phyloP scores from a whole-genome alignment of 2,329 filamentous ascomycete genomes.

The Cordyceps militaris region DNA sequence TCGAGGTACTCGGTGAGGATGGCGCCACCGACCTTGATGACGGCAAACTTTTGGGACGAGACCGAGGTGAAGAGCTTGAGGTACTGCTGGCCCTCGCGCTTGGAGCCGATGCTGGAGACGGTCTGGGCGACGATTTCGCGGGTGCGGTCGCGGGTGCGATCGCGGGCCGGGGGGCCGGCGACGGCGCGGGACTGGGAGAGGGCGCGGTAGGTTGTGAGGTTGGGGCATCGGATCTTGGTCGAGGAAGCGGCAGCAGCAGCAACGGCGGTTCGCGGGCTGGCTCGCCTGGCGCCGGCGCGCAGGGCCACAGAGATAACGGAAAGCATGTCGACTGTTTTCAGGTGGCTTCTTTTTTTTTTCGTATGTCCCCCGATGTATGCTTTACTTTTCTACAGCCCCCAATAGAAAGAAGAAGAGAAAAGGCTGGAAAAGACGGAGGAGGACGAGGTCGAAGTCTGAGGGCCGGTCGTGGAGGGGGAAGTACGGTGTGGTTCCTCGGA shows the following conservation, averaged over 20 bases:
- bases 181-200: constrained; percentile 10
- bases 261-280: constrained; percentile 25
- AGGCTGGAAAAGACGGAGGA: no score
- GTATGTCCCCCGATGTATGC: constrained; percentile 2
- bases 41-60: constrained; percentile 92
- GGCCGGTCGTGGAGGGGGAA: no score
- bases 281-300: constrained; percentile 37
- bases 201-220: constrained; percentile 19
- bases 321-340: constrained; percentile 27
- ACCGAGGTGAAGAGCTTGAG: constrained; percentile 96
- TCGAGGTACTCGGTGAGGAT: constrained; percentile 93
- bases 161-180: constrained; percentile 16
- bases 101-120: constrained; percentile 91
- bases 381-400: constrained; percentile 20
- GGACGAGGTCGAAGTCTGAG: not conserved
- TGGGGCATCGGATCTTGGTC: constrained; percentile 19
- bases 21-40: constrained; percentile 96
- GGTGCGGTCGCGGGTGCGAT: constrained; percentile 24
- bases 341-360: not conserved
- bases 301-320: constrained; percentile 35
- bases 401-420: not conserved
- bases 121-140: constrained; percentile 43
- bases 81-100: constrained; percentile 95
- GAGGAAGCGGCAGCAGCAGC: constrained; percentile 18
- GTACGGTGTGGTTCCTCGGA: not conserved